Evolutionary conservation across 306 rosid species (phyloP).

Genomic region (Myrica gale): DNA sequence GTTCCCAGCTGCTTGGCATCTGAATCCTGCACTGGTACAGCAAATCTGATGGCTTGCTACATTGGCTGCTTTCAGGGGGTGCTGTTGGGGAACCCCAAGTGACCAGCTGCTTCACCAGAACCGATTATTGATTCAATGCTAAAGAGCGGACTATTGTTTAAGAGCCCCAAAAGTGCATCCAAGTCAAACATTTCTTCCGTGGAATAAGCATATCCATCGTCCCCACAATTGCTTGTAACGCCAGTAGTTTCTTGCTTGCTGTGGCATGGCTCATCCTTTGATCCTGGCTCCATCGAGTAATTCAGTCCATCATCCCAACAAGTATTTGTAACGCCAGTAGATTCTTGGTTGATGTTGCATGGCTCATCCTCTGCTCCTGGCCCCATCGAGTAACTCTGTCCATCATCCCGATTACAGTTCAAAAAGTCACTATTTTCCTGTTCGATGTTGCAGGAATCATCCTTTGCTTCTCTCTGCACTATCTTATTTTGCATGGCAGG

Average conservation of each 20-base stretch:
- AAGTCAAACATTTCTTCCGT: slow-evolving; percentile 63
- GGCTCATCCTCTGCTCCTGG: background rate
- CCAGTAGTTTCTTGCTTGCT: too few species aligned
- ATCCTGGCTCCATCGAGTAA: too few species aligned
- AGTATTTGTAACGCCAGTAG: too few species aligned
- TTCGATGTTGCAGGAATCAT: slow-evolving; percentile 27
- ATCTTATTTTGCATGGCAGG: slow-evolving; percentile 21
- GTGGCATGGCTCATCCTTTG: too few species aligned
- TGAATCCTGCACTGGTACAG: slow-evolving; percentile 51
- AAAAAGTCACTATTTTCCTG: background rate
- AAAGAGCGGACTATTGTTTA: slow-evolving; percentile 35
- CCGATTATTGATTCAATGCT: slow-evolving; percentile 28
- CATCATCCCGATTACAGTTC: slow-evolving; percentile 7
- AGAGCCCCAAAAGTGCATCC: slow-evolving; percentile 49
- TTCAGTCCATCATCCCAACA: too few species aligned
- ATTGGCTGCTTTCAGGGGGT: slow-evolving; percentile 2
- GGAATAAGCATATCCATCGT: slow-evolving; percentile 32
- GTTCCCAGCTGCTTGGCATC: slow-evolving; percentile 52
- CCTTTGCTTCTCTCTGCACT: slow-evolving; percentile 35
- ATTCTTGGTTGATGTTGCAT: background rate
- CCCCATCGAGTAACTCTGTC: slow-evolving; percentile 33
- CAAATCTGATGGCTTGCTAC: slow-evolving; percentile 38
- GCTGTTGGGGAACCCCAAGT: slow-evolving; percentile 10
- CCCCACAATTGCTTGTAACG: background rate
- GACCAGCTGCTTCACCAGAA: slow-evolving; percentile 22